A percentile compares a stretch with the other conserved stretches of the same genome.
These are phyloP conservation scores for Colletotrichum sp. DNA, from an alignment of 2,329 filamentous ascomycete genomes.

Conservation along the genomic window DNA sequence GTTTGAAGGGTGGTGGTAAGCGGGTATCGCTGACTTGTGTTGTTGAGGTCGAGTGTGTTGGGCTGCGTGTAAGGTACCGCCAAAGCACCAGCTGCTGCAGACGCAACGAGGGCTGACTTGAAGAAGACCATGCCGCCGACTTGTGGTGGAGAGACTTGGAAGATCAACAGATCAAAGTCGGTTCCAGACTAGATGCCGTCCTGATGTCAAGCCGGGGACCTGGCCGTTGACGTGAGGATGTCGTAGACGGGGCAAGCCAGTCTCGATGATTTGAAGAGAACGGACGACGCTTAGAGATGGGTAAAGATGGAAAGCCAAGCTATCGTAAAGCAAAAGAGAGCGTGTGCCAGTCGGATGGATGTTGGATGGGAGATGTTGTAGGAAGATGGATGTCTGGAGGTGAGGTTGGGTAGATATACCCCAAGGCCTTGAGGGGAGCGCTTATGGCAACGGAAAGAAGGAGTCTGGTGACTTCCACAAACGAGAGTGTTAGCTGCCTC, in stretches of 20 bases:
- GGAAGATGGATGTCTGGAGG: background rate
- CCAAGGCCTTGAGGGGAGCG: background rate
- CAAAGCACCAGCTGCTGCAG: slow-evolving; percentile 27
- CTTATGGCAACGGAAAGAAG: background rate
- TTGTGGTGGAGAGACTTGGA: background rate
- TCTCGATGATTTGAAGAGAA: background rate
- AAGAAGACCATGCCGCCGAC: background rate
- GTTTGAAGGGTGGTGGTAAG: background rate
- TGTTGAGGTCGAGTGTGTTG: slow-evolving; percentile 43
- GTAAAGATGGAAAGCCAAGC: background rate
- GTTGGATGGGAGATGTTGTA: background rate
- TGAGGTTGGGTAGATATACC: background rate
- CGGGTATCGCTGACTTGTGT: slow-evolving; percentile 32
- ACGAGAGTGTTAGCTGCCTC: background rate
- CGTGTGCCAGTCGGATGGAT: background rate
- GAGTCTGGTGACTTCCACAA: background rate
- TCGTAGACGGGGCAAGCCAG: background rate
- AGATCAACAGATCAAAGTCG: too few relatives aligned
- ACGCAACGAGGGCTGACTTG: slow-evolving; percentile 12
- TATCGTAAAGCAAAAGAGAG: background rate
- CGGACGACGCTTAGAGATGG: background rate
- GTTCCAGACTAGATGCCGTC: background rate
- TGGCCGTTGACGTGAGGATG: background rate
- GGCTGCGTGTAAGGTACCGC: slow-evolving; percentile 34
- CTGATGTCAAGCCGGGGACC: background rate